Evolutionary conservation across 345 rosid species (phyloP), one percentile per base, ranked within the genome.

Genomic region (Camelina hispida): DNA sequence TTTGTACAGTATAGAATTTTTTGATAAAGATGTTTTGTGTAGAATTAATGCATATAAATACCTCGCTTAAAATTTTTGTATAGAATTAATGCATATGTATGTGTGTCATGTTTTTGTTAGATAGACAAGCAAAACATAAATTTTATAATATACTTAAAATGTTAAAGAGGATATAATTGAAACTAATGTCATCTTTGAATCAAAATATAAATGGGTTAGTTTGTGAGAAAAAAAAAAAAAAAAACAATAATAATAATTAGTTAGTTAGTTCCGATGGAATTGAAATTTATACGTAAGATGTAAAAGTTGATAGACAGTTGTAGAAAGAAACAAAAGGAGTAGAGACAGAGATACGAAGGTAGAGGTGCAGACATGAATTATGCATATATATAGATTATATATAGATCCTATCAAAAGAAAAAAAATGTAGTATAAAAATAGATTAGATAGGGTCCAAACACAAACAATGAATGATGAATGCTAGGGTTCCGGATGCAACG

Each of bases 401-500:
- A 15, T 46, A n/a, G 50, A 46, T 15, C 9, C 18, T 46, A n/a
- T 46, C 51, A 46, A 46, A n/a, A 46, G 51, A 46, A 46, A n/a
- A 44, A 46, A 46, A 13, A 66, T 50, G 63, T 34, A 12, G 63
- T 34, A 58, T 62, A 32, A 25, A 68, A 58, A 46, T 47, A 65
- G 59, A 51, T 62, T 32, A 37, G 63, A 76, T 30, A 56, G 80
- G 72, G 66, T 70, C 76, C 76, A 57, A 71, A 76, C 76, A 78
- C 58, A 66, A 72, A 78, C 81, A 72, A 72, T 78, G 81, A 78
- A 72, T 72, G 69, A 72, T 78, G 78, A 72, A 78, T 67, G 68
- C 75, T 73, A 76, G 79, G 83, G 74, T 83, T 78, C 83, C 80
- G 76, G 79, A 59, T 54, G 73, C 82, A 83, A 84, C 82, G 81